phyloP scores from a whole-genome alignment of 108 stramenopile genomes.

The Cylindrotheca fusiformis region DNA sequence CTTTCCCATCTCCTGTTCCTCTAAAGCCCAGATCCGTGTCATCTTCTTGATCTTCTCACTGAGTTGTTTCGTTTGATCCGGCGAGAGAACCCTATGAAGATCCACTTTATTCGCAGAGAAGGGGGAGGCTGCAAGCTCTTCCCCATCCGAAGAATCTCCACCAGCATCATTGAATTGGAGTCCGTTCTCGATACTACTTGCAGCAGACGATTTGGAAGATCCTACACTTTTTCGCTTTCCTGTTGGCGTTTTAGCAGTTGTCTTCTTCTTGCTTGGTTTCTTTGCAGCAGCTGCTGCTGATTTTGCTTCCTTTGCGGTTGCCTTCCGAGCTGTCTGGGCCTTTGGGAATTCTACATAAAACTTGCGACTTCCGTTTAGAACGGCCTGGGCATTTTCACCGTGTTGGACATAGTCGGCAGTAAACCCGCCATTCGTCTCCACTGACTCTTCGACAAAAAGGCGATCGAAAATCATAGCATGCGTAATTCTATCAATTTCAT shows the following conservation, averaged over 20 bases:
- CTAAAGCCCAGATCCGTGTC: conserved; percentile 70
- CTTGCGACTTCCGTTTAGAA: conserved; percentile 40
- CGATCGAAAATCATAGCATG: conserved; percentile 76
- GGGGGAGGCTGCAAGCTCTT: conserved; percentile 1
- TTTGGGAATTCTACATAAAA: conserved; percentile 73
- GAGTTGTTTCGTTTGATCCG: conserved; percentile 49
- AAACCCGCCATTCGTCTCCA: conserved; percentile 56
- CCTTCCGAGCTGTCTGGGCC: conserved; percentile 11
- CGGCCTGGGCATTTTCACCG: conserved; percentile 48
- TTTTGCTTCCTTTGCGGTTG: conserved; percentile 1
- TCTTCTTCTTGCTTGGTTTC: conserved; percentile 8
- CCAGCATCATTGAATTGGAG: conserved; percentile 29
- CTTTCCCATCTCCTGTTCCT: conserved; percentile 73
- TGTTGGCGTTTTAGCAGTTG: conserved; percentile 3
- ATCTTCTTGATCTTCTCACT: conserved; percentile 62
- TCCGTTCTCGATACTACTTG: conserved; percentile 9
- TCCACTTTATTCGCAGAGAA: conserved; percentile 1
- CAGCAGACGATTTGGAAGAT: not conserved
- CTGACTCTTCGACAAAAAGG: conserved; percentile 57
- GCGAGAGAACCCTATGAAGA: not conserved
- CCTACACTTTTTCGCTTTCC: conserved; percentile 4
- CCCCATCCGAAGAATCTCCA: conserved; percentile 21
- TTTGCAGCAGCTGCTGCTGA: conserved; percentile 11
- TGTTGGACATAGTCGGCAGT: conserved; percentile 65
- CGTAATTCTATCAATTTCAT: conserved; percentile 63